Evolutionary conservation across 1,284 basidiomycete species (phyloP).

Genomic region (Apiotrichum laibachii): DNA sequence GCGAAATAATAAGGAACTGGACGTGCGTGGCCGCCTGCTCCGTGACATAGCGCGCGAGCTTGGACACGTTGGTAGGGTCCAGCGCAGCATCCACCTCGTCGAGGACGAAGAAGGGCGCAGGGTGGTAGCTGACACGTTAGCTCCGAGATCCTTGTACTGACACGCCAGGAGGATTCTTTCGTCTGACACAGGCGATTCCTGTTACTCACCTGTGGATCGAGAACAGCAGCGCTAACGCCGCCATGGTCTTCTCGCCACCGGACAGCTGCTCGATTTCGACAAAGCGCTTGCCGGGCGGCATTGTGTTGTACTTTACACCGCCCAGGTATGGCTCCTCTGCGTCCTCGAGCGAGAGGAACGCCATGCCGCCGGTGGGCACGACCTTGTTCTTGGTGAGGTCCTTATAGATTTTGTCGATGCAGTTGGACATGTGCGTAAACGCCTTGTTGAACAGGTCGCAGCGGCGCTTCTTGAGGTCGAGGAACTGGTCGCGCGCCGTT

Average conservation of each 20-base stretch:
- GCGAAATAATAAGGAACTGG: conserved; percentile 96
- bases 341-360: conserved; percentile 93
- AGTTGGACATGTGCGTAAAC: conserved; percentile 90
- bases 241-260: conserved; percentile 98
- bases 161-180: neutral
- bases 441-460: conserved; percentile 92
- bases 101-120: conserved; percentile 96
- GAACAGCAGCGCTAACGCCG: conserved; percentile 89
- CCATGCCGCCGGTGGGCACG: conserved; percentile 83
- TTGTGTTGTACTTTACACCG: conserved; percentile 97
- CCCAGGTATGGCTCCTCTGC: conserved; percentile 95
- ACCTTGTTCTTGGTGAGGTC: conserved; percentile 93
- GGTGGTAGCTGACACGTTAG: conserved; percentile 69
- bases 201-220: conserved; percentile 80
- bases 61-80: conserved; percentile 92
- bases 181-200: too few species aligned
- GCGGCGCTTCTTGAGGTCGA: conserved; percentile 79
- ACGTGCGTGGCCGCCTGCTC: conserved; percentile 65
- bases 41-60: conserved; percentile 86
- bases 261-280: conserved; percentile 98
- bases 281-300: conserved; percentile 99
- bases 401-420: conserved; percentile 95
- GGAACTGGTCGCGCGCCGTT: conserved; percentile 83
- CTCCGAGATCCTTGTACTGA: neutral
- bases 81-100: conserved; percentile 98